These are phyloP conservation scores for Cladobotryum protrusum DNA, from an alignment of 2,329 filamentous ascomycete genomes.

Conservation along the genomic window DNA sequence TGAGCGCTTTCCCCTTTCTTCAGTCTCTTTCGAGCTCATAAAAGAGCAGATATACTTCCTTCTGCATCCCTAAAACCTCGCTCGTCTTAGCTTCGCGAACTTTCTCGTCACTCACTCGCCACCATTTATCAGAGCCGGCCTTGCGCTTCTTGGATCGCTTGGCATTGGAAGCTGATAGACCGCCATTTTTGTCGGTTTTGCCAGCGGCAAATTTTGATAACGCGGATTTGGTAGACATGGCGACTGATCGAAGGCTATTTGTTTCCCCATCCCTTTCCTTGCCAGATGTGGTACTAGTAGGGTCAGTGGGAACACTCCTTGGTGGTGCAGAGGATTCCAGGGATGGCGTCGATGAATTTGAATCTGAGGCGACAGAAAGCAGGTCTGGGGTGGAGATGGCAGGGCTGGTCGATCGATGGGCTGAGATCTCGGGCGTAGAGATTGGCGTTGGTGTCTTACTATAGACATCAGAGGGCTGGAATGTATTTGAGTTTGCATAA, in stretches of 20 bases:
- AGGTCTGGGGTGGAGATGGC: constrained; percentile 43
- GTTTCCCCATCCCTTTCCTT: constrained; percentile 42
- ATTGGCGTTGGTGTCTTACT: constrained; percentile 53
- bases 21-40: constrained; percentile 70
- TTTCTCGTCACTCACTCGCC: constrained; percentile 96
- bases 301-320: constrained; percentile 27
- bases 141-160: constrained; percentile 50
- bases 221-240: constrained; percentile 50
- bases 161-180: constrained; percentile 4
- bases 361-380: constrained; percentile 31
- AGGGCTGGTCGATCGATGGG: constrained; percentile 35
- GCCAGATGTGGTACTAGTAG: constrained; percentile 12
- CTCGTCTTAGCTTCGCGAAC: constrained; percentile 89
- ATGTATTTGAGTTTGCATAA: constrained; percentile 75
- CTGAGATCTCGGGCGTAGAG: constrained; percentile 41
- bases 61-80: constrained; percentile 89
- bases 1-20: constrained; percentile 9
- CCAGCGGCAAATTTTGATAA: constrained; percentile 43
- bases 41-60: constrained; percentile 92
- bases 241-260: constrained; percentile 49
- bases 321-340: constrained; percentile 27
- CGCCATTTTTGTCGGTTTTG: constrained; percentile 21
- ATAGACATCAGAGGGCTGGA: constrained; percentile 69
- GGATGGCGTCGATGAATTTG: constrained; percentile 32
- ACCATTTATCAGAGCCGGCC: constrained; percentile 67